phyloP scores from a whole-genome alignment of 2,329 filamentous ascomycete genomes.

The Apiospora rasikravindrae region DNA sequence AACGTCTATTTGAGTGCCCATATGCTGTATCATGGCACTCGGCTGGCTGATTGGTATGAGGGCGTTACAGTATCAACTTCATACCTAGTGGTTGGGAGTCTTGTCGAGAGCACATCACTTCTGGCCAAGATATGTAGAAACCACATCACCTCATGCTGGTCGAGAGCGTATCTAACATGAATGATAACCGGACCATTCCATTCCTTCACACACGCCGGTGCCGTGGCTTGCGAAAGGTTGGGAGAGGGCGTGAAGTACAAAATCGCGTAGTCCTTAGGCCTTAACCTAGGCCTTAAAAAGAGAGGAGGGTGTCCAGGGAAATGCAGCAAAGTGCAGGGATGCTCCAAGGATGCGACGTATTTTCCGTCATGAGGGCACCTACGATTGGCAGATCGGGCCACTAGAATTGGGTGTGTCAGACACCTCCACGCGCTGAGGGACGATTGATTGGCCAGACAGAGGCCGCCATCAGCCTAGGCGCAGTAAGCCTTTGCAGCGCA shows the following conservation, averaged over 20 bases:
- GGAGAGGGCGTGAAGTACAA: neutral
- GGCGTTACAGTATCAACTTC: no score
- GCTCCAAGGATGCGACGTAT: neutral
- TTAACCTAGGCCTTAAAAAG: no score
- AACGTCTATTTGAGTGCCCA: no score
- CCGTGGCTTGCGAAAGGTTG: neutral
- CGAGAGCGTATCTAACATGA: no score
- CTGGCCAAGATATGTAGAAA: neutral
- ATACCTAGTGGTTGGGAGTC: no score
- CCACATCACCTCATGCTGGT: neutral
- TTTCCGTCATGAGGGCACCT: neutral
- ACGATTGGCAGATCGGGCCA: slow-evolving; percentile 4
- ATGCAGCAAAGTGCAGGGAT: neutral
- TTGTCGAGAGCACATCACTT: neutral
- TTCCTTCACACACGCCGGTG: neutral
- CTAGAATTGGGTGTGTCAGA: neutral
- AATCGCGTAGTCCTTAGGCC: neutral
- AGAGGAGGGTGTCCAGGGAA: neutral
- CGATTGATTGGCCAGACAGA: neutral
- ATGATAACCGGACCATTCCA: neutral
- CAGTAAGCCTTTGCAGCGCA: neutral
- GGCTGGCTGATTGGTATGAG: no score
- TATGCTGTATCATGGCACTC: no score
- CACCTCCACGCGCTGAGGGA: neutral
- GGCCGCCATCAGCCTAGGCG: neutral